Evolutionary conservation across 768 basidiomycete species (phyloP), one percentile per base, ranked within the genome.

Genomic region (Naganishia friedmannii): DNA sequence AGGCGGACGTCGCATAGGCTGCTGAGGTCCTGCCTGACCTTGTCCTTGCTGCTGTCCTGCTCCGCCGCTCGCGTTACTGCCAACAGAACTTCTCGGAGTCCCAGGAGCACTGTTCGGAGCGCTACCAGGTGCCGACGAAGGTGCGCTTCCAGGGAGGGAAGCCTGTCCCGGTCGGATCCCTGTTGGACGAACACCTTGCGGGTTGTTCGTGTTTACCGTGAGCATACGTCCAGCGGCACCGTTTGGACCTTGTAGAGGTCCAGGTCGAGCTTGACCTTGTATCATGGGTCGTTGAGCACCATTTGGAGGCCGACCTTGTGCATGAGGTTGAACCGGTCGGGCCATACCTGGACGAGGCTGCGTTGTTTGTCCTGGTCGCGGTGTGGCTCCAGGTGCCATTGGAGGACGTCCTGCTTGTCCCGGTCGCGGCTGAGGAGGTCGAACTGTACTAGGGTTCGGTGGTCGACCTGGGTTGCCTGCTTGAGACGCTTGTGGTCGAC

Each of bases 341-440:
- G 26, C 60, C 60, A 63, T 63, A 17, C 60, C 60, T 13, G 60
- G 60, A 63, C 60, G 60, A 28, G 32, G 60, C 26, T 63, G 60
- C 37, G 46, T 45, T 42, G 39, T 9, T 19, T 63, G 60, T 32
- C 57, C 57, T 28, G 60, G 60, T 42, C 60, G 60, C 10, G 60
- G 60, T 42, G 39, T 45, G 1, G 23, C 15, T 8, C 42, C 60
- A 45, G 60, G 42, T 26, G 60, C 39, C 37, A 63, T 12, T 23
- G 60, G 29, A 10, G 60, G 60, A 13, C 60, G 60, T 21, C 39
- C 60, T 63, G 60, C 39, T 63, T 63, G 57, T n/a, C 32, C 32
- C 12, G 57, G 57, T 58, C 57, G 57, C 10, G 57, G 32, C 21
- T 58, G 57, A 58, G 57, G 34, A 15, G 57, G 60, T 45, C 60